Evolutionary conservation across 2,329 filamentous ascomycete genomes (phyloP).

Genomic region (Alternaria consortialis): DNA sequence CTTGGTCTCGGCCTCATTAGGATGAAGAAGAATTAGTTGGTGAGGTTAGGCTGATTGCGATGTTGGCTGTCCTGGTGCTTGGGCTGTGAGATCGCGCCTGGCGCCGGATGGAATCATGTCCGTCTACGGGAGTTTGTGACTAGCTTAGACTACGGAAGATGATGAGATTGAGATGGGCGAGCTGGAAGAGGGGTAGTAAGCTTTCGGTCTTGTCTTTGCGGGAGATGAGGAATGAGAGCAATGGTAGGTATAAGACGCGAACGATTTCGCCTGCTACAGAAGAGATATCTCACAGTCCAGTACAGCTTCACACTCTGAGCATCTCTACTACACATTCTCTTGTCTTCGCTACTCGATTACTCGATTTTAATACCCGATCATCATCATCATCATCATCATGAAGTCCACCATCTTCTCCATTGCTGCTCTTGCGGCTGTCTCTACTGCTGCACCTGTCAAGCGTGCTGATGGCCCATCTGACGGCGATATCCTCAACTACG

Average conservation of each 20-base stretch:
- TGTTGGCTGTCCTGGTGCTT: background rate
- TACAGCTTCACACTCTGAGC: constrained; percentile 1
- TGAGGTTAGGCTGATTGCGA: background rate
- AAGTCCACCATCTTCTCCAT: constrained; percentile 25
- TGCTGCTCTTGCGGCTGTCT: constrained; percentile 20
- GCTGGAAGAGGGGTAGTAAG: constrained; percentile 5
- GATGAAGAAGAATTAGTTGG: background rate
- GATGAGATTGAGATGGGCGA: background rate
- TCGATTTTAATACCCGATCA: constrained; percentile 5
- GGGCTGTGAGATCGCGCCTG: constrained; percentile 3
- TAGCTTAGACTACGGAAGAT: background rate
- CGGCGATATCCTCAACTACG: constrained; percentile 54
- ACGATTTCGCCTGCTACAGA: background rate
- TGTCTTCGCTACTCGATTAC: constrained; percentile 1
- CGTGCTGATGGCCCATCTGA: constrained; percentile 33
- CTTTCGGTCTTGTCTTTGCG: background rate
- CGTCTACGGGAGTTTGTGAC: constrained; percentile 1
- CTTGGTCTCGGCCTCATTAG: background rate
- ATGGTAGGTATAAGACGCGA: constrained; percentile 1
- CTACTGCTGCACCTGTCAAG: constrained; percentile 37
- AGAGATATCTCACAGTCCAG: background rate
- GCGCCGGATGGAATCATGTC: constrained; percentile 4
- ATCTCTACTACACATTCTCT: constrained; percentile 1
- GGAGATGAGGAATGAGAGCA: background rate
- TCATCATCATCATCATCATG: constrained; percentile 24